phyloP scores from a whole-genome alignment of 2,329 filamentous ascomycete species.

The Zymoseptoria pseudotritici region DNA sequence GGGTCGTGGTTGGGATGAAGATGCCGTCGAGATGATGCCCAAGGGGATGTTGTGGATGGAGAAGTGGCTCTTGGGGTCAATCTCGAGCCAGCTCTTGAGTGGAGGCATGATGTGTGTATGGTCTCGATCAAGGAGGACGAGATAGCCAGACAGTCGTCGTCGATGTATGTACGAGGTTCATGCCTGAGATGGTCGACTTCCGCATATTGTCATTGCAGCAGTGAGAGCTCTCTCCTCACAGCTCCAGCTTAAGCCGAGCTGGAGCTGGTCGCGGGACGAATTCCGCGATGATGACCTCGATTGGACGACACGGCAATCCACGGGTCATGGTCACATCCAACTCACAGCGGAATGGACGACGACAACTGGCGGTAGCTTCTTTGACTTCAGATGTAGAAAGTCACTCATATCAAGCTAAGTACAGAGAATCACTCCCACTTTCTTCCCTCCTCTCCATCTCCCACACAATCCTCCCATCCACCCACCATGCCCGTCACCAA shows the following conservation, averaged over 20 bases:
- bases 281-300: not conserved
- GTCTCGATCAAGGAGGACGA: not conserved
- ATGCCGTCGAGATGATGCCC: constrained; percentile 64
- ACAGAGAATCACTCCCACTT: not conserved
- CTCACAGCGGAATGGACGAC: not conserved
- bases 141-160: not conserved
- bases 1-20: constrained; percentile 50
- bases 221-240: not conserved
- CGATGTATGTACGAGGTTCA: not conserved
- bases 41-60: constrained; percentile 77
- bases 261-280: not conserved
- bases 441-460: not conserved
- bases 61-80: constrained; percentile 58
- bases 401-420: not conserved
- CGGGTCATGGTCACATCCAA: not conserved
- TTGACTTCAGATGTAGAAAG: not conserved
- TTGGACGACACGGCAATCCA: not conserved
- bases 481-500: constrained; percentile 55
- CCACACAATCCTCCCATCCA: not conserved
- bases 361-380: not conserved
- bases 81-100: constrained; percentile 50
- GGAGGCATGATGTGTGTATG: constrained; percentile 22
- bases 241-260: not conserved
- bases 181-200: not conserved
- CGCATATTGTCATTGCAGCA: not conserved